These are phyloP conservation scores for Myochromella boudieri DNA, from an alignment of 768 basidiomycete species.

Conservation along the genomic window DNA sequence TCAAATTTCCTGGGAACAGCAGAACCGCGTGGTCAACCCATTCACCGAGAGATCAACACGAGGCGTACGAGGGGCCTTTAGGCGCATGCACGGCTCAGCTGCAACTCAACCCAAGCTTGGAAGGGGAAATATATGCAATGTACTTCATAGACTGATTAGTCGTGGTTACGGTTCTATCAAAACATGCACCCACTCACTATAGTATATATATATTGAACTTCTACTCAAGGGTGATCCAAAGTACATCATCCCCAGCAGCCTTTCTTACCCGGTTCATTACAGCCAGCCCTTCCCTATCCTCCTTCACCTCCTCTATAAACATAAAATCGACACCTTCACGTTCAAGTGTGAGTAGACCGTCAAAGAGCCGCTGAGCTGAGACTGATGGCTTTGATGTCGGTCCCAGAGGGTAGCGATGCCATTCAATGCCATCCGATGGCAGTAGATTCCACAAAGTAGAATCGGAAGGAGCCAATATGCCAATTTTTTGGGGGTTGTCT, in stretches of 20 bases:
- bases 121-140: not conserved
- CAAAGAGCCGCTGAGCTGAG: constrained; percentile 82
- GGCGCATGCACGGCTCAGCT: not conserved
- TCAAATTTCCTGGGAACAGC: no score
- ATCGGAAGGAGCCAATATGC: constrained; percentile 67
- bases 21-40: not conserved
- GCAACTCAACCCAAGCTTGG: no score
- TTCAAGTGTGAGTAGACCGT: constrained; percentile 83
- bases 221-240: constrained; percentile 28
- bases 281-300: constrained; percentile 83
- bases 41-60: not conserved
- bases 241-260: constrained; percentile 71
- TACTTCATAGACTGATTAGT: no score
- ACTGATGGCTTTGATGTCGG: constrained; percentile 55
- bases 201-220: constrained; percentile 3
- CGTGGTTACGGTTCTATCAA: no score
- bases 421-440: constrained; percentile 41
- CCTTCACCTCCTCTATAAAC: constrained; percentile 79
- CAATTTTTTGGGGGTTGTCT: constrained; percentile 48
- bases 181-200: not conserved
- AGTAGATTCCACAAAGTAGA: constrained; percentile 41
- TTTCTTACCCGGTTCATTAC: constrained; percentile 94
- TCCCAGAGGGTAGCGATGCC: constrained; percentile 55
- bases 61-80: constrained; percentile 1
- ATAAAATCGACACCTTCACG: constrained; percentile 75